A percentile compares a stretch with the other conserved stretches of the same genome.
Conservation (phyloP, 2,329 filamentous ascomycete species). For the Colletotrichum sp. region DNA sequence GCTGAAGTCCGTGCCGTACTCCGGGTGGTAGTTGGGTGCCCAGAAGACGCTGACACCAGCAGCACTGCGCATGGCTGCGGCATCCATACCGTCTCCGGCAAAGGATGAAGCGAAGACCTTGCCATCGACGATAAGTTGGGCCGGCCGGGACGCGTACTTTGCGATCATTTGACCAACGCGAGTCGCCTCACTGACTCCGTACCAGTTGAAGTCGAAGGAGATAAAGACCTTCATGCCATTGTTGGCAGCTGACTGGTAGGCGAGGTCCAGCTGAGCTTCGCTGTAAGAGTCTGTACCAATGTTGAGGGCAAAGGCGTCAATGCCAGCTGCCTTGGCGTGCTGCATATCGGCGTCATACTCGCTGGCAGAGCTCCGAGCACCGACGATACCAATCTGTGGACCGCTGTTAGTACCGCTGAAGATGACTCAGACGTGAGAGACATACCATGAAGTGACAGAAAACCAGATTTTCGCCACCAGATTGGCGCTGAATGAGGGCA, state of each 20-base stretch:
- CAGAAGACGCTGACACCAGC: constrained; percentile 51
- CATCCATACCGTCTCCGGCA: constrained; percentile 50
- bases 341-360: constrained; percentile 54
- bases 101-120: constrained; percentile 61
- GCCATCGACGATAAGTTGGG: constrained; percentile 53
- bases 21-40: constrained; percentile 55
- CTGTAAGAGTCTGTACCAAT: constrained; percentile 50
- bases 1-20: constrained; percentile 36
- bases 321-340: constrained; percentile 41
- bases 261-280: constrained; percentile 50
- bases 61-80: constrained; percentile 42
- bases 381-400: constrained; percentile 47
- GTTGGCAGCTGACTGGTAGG: constrained; percentile 52
- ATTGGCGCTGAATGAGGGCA: not conserved
- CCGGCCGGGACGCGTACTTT: constrained; percentile 45
- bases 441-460: constrained; percentile 50
- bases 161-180: constrained; percentile 50
- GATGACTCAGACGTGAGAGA: not conserved
- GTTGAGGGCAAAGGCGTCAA: constrained; percentile 57
- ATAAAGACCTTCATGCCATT: constrained; percentile 59
- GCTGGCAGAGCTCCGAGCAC: constrained; percentile 42
- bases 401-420: not conserved
- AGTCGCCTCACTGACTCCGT: constrained; percentile 36
- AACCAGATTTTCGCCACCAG: constrained; percentile 29
- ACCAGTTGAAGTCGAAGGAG: constrained; percentile 63